Conservation (phyloP, 2,329 filamentous ascomycete species). For the Myriosclerotinia duriaeana region DNA sequence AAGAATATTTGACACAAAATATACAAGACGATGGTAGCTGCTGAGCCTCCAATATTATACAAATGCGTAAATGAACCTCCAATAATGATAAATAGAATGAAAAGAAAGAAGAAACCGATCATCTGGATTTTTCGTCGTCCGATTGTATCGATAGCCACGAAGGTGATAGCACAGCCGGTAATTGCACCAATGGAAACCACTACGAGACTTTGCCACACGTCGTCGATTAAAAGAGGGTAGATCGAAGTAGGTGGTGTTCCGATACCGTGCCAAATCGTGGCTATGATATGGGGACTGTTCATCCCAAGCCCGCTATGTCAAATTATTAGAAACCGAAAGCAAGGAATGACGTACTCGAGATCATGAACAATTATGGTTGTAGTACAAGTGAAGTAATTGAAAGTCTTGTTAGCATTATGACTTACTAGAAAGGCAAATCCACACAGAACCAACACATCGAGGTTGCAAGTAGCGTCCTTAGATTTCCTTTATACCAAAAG, state of each 20-base stretch:
- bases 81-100: constrained; percentile 33
- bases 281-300: constrained; percentile 47
- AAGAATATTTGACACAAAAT: constrained; percentile 49
- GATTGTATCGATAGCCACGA: constrained; percentile 31
- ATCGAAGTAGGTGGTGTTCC: constrained; percentile 9
- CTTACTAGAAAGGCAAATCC: constrained; percentile 21
- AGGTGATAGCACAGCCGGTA: constrained; percentile 28
- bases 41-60: constrained; percentile 40
- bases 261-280: constrained; percentile 30
- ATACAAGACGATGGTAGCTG: constrained; percentile 41
- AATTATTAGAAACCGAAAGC: not conserved
- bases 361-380: not conserved
- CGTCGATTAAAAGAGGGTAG: constrained; percentile 26
- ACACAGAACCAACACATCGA: constrained; percentile 35
- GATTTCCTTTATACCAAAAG: constrained; percentile 47
- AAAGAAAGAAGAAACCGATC: constrained; percentile 34
- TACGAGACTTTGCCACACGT: constrained; percentile 31
- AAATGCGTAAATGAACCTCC: constrained; percentile 39
- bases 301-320: constrained; percentile 57
- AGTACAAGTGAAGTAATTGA: not conserved
- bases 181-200: constrained; percentile 31
- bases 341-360: not conserved
- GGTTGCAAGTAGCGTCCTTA: constrained; percentile 64
- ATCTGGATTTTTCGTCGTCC: constrained; percentile 32
- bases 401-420: not conserved